These are phyloP conservation scores for Crotalaria pallida DNA, from an alignment of 306 rosid genomes.

Conservation along the genomic window DNA sequence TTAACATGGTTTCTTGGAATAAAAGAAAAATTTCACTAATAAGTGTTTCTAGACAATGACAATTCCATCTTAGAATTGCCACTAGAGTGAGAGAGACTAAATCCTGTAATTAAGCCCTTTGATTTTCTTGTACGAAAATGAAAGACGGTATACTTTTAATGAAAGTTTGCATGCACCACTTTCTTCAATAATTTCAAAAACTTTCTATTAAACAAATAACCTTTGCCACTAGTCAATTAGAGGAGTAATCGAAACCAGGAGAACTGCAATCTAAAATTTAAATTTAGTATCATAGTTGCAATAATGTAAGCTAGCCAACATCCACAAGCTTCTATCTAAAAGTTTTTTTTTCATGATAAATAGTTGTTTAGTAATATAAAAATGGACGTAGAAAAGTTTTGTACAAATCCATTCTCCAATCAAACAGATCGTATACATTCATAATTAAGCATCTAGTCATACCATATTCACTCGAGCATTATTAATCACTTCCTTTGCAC, in stretches of 20 bases:
- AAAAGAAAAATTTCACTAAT: background rate
- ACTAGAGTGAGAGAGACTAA: background rate
- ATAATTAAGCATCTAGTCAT: slow-evolving; percentile 14
- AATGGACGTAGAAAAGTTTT: background rate
- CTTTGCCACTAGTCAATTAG: background rate
- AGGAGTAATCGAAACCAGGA: background rate
- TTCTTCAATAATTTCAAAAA: slow-evolving; percentile 5
- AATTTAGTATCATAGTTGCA: background rate
- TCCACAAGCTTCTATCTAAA: background rate
- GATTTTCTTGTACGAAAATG: background rate
- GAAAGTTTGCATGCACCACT: background rate
- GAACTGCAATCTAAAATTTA: background rate
- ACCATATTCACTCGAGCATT: slow-evolving; percentile 94
- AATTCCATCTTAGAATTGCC: background rate
- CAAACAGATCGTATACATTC: slow-evolving; percentile 8
- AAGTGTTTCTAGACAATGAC: background rate
- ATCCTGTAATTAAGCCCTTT: background rate
- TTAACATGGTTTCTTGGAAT: background rate
- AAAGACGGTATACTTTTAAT: background rate
- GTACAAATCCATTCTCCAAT: background rate
- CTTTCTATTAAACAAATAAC: slow-evolving; percentile 2
- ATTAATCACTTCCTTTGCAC: slow-evolving; percentile 86
- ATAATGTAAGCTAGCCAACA: background rate
- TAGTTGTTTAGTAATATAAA: background rate
- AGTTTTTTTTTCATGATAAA: background rate